Evolutionary conservation across 1,139 yeast genomes (phyloP), one percentile per base, ranked within the genome.

Genomic region (Hanseniaspora gamundiae): DNA sequence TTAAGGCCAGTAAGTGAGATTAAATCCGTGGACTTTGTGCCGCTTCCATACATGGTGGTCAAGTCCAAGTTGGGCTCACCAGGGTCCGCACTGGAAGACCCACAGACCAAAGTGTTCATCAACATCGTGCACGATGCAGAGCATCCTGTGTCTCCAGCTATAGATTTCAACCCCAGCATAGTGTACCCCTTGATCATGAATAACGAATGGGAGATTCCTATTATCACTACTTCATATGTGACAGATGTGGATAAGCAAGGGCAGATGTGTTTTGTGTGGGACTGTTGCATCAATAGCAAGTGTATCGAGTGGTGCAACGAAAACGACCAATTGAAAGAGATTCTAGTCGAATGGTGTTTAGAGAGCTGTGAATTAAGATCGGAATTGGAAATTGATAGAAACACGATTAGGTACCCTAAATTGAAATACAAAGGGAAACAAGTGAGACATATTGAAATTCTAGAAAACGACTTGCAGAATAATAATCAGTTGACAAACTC

Each of bases 181-280:
- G 77, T 84, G 6, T 78, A 78, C 52, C 78, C 83, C 1, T 60
- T 77, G 45, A 80, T 84, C 24, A 75, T 79, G 59, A 77, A 77
- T 36, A 79, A 80, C 52, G 70, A 78, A 54, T 86, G 95, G 94
- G 88, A 82, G 48, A 80, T 86, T 3, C 95, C 95, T 1, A 75
- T 86, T 9, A 71, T 82, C 1, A 74, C 84, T 0, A 77, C 88
- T 0, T 65, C 68, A 0, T 73, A 72, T 45, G 59, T 78, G 16
- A 53, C 55, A 10, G 79, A 73, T 35, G 60, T 50, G 16, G 95
- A 87, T 56, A 85, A 85, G 58, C 78, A 78, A 53, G 94, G 93
- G 1, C 64, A 66, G 9, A 62, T 67, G 16, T 75, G 86, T 30
- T 64, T 73, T 35, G 86, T 84, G 2, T 75, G 77, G 54, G 95